Evolutionary conservation across 768 basidiomycete species (phyloP).

Genomic region (Lentinula boryana): DNA sequence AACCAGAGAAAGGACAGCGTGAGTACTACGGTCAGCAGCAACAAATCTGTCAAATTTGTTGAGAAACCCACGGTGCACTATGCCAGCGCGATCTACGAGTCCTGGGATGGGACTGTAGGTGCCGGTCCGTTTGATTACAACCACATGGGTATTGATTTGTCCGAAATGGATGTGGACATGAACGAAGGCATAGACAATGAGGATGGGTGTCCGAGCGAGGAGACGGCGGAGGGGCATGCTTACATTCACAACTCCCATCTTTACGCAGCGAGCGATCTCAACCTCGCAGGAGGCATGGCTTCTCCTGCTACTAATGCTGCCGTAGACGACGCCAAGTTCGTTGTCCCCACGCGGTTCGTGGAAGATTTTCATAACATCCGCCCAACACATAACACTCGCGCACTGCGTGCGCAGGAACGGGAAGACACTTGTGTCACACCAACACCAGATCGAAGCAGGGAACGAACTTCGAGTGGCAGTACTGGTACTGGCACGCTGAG

Average conservation of each 20-base stretch:
- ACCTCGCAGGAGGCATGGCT: background rate
- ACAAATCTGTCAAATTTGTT: slow-evolving; percentile 66
- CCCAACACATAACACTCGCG: background rate
- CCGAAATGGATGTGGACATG: slow-evolving; percentile 10
- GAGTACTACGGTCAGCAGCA: slow-evolving; percentile 18
- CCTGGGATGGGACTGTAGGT: slow-evolving; percentile 5
- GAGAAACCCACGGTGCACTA: slow-evolving; percentile 61
- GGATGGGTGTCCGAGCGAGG: background rate
- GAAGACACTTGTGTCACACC: slow-evolving; percentile 18
- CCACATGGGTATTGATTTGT: slow-evolving; percentile 18
- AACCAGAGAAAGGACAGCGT: slow-evolving; percentile 8
- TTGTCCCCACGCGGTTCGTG: background rate
- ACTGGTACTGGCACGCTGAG: slow-evolving; percentile 4
- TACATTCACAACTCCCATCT: slow-evolving; percentile 8
- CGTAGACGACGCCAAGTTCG: background rate
- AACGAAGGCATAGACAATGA: slow-evolving; percentile 3
- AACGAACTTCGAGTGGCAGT: slow-evolving; percentile 9
- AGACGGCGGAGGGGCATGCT: background rate
- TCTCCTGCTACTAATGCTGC: background rate
- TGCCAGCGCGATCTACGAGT: slow-evolving; percentile 11
- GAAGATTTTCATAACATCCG: background rate
- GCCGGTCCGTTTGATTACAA: slow-evolving; percentile 13
- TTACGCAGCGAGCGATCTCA: slow-evolving; percentile 2
- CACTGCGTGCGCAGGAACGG: slow-evolving; percentile 6
- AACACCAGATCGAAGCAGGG: slow-evolving; percentile 19